Conservation (phyloP, 495 filamentous ascomycete species). For the Podospora pseudoanserina region DNA sequence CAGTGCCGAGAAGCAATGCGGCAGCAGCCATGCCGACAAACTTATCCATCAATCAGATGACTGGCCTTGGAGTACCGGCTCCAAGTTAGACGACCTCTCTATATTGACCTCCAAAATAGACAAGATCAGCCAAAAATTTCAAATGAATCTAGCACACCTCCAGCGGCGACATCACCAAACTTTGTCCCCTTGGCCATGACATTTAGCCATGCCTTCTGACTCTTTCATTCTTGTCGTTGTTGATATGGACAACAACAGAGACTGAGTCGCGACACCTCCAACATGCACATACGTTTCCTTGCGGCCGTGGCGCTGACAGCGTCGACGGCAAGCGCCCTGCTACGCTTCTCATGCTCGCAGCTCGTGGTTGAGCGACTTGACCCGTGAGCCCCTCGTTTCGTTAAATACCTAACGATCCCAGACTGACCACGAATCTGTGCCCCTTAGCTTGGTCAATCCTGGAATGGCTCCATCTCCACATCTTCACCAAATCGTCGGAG, state of each 20-base stretch:
- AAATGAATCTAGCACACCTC: not conserved
- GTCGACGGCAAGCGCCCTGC: not conserved
- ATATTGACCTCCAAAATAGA: not conserved
- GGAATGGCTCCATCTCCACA: constrained; percentile 25
- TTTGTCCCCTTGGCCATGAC: not conserved
- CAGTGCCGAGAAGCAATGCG: not conserved
- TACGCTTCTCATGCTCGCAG: constrained; percentile 14
- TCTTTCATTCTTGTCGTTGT: not conserved
- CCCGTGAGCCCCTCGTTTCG: constrained; percentile 2
- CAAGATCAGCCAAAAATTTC: not conserved
- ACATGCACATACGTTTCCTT: not conserved
- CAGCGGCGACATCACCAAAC: not conserved
- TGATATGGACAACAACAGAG: not conserved
- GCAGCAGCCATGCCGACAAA: not conserved
- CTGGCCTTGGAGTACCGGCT: not conserved
- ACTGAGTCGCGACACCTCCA: not conserved
- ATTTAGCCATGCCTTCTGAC: not conserved
- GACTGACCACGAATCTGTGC: not conserved
- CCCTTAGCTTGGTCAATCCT: constrained; percentile 26
- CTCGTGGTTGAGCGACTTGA: constrained; percentile 12
- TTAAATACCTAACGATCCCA: not conserved
- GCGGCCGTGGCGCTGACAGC: constrained; percentile 2
- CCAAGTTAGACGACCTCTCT: not conserved
- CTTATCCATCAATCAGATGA: not conserved
- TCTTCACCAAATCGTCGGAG: constrained; percentile 29